phyloP scores from a whole-genome alignment of 257 asterid genomes.

The Solanum chmielewskii region DNA sequence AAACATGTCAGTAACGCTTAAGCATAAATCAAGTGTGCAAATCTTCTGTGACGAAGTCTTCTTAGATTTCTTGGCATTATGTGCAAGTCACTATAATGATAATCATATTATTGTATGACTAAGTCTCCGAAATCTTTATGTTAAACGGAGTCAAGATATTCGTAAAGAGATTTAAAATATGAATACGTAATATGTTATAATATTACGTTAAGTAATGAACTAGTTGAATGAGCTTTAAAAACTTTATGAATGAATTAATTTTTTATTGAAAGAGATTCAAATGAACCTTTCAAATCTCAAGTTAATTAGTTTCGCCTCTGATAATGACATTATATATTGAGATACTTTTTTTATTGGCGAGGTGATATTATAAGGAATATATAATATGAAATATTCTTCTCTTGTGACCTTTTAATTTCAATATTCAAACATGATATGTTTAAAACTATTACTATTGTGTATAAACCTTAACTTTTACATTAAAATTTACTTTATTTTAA shows the following conservation, averaged over 20 bases:
- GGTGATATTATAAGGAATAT: not conserved
- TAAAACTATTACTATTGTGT: not conserved
- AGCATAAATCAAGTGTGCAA: not conserved
- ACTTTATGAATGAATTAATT: not conserved
- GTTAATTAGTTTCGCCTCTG: fast-evolving
- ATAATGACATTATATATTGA: not conserved
- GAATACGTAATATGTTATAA: not conserved
- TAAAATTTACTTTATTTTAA: not conserved
- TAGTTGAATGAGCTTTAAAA: not conserved
- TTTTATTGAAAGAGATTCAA: not conserved
- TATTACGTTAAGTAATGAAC: fast-evolving
- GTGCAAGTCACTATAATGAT: not conserved
- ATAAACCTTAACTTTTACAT: not conserved
- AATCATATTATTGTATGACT: not conserved
- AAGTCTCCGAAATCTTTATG: not conserved
- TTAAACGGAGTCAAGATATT: not conserved
- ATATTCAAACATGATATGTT: not conserved
- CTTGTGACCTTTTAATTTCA: not conserved
- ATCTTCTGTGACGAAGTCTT: not conserved
- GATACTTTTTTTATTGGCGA: not conserved
- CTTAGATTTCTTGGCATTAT: not conserved
- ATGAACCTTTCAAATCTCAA: not conserved
- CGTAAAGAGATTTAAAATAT: not conserved
- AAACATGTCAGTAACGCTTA: not conserved
- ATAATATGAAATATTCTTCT: not conserved